Evolutionary conservation across 495 filamentous ascomycete species (phyloP).

Genomic region (Penicillium herquei): DNA sequence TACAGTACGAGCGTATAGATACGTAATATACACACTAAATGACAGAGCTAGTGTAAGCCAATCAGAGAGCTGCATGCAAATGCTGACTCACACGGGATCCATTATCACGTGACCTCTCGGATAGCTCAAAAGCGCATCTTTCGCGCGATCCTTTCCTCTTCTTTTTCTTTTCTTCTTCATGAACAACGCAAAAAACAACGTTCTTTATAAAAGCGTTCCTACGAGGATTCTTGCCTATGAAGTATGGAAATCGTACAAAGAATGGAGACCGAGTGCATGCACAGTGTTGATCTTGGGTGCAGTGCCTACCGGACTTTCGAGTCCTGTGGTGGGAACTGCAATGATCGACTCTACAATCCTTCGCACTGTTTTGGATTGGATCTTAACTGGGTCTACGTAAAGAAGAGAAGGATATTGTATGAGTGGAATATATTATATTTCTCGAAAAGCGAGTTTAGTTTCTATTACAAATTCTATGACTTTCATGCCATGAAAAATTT

Average conservation of each 20-base stretch:
- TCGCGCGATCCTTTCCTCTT: constrained; percentile 15
- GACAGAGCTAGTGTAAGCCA: neutral
- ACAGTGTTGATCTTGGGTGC: constrained; percentile 68
- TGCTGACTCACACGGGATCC: neutral
- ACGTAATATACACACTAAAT: constrained; percentile 2
- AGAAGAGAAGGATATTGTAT: neutral
- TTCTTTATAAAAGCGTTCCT: constrained; percentile 65
- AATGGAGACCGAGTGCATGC: constrained; percentile 57
- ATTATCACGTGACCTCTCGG: constrained; percentile 17
- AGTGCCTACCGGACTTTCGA: constrained; percentile 47
- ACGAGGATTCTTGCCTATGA: constrained; percentile 57
- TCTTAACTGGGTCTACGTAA: neutral
- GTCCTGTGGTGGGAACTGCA: constrained; percentile 60
- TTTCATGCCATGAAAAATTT: constrained; percentile 5
- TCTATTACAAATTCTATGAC: constrained; percentile 17
- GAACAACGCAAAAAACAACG: constrained; percentile 68
- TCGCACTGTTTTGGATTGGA: neutral
- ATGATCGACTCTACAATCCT: constrained; percentile 64
- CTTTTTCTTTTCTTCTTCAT: constrained; percentile 41
- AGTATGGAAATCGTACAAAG: constrained; percentile 62
- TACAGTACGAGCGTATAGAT: neutral
- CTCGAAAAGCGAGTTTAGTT: neutral
- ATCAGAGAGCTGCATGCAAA: neutral
- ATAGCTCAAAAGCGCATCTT: constrained; percentile 19
- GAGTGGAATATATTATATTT: constrained; percentile 4